Conservation (phyloP, 1,284 basidiomycete species). For the Golubevia sp. region DNA sequence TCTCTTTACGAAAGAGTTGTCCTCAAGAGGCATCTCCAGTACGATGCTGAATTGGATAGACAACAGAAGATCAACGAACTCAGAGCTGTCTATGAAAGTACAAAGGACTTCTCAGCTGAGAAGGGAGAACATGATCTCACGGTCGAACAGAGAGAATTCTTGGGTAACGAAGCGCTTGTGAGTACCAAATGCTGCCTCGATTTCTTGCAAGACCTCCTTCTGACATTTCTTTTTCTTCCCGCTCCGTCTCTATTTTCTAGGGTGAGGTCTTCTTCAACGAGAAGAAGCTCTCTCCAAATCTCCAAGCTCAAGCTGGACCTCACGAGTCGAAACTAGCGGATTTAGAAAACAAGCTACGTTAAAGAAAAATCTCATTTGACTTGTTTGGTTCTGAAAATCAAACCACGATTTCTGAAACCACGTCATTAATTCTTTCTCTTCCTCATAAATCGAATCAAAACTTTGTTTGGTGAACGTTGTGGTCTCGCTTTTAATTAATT, state of each 20-base stretch:
- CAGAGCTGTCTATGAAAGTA: constrained; percentile 62
- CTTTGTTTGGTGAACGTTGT: too few species aligned
- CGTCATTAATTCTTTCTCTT: too few species aligned
- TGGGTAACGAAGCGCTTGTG: constrained; percentile 16
- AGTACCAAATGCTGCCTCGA: background rate
- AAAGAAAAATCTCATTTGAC: background rate
- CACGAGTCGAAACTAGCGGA: constrained; percentile 47
- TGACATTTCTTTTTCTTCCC: background rate
- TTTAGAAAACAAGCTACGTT: constrained; percentile 27
- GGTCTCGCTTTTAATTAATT: too few species aligned
- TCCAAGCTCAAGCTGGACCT: background rate
- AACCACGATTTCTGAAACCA: too few species aligned
- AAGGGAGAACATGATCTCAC: constrained; percentile 27
- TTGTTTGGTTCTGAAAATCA: too few species aligned
- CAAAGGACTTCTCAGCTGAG: constrained; percentile 11
- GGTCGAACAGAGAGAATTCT: constrained; percentile 39
- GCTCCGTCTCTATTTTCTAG: constrained; percentile 7
- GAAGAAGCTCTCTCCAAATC: constrained; percentile 17
- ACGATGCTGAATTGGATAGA: constrained; percentile 66
- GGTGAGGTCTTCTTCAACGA: constrained; percentile 25
- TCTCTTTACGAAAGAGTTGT: constrained; percentile 64
- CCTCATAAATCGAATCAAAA: too few species aligned
- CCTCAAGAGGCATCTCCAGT: constrained; percentile 65
- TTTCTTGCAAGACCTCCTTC: background rate
- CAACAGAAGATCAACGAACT: constrained; percentile 65